Conservation (phyloP, 352 stramenopile genomes). For the Phytophthora palmivora region DNA sequence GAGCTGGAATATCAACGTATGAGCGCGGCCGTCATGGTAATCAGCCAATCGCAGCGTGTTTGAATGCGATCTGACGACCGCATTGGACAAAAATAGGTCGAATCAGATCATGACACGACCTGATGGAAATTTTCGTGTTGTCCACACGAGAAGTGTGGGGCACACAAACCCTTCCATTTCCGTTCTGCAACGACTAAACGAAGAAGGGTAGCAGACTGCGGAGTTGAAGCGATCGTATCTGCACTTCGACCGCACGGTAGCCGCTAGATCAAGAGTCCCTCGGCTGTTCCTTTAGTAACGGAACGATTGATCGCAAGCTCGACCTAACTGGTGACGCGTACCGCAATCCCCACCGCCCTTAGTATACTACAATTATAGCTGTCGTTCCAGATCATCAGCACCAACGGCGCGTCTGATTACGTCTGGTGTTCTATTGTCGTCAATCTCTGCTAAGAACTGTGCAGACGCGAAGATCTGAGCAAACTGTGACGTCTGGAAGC, state of each 20-base stretch:
- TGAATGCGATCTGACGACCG: neutral
- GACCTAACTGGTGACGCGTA: no score
- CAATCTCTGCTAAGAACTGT: constrained; percentile 2
- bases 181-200: constrained; percentile 5
- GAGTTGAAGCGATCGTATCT: constrained; percentile 10
- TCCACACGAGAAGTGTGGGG: neutral
- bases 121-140: neutral
- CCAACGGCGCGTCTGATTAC: neutral
- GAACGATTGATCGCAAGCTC: no score
- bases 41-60: constrained; percentile 9
- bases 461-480: constrained; percentile 23
- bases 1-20: constrained; percentile 5
- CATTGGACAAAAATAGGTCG: constrained; percentile 28
- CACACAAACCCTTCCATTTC: constrained; percentile 17
- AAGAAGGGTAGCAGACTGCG: constrained; percentile 4
- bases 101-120: constrained; percentile 28
- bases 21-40: neutral
- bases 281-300: no score
- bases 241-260: neutral
- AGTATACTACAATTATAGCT: constrained; percentile 5
- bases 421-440: constrained; percentile 28
- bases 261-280: neutral
- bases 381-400: neutral
- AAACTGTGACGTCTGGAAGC: constrained; percentile 4
- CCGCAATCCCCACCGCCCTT: neutral